Percentiles rank a stretch among this genome's conserved stretches.
These are phyloP conservation scores for Pseudogymnoascus sp. DNA, from an alignment of 2,329 filamentous ascomycete species.

Conservation along the genomic window DNA sequence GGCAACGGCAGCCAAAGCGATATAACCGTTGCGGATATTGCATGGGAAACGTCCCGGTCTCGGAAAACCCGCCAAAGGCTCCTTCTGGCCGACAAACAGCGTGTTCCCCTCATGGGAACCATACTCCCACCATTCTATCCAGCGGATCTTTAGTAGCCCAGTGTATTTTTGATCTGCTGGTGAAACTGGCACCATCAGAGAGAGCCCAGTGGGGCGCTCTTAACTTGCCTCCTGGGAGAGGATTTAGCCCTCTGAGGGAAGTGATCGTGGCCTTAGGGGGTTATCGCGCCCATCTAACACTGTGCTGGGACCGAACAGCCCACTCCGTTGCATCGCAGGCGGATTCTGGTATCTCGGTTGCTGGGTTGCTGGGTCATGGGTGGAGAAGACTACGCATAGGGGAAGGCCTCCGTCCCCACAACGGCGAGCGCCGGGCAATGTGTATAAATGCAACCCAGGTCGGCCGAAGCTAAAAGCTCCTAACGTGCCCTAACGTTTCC, in stretches of 20 bases:
- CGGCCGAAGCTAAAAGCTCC: background rate
- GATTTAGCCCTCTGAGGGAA: background rate
- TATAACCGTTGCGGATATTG: background rate
- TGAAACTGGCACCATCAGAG: background rate
- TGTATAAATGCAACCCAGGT: background rate
- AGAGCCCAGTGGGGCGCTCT: background rate
- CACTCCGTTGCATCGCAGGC: background rate
- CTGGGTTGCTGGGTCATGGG: background rate
- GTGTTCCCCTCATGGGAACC: background rate
- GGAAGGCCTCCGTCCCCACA: background rate
- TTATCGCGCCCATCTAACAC: background rate
- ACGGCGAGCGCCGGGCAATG: background rate
- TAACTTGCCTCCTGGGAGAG: background rate
- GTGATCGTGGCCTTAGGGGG: background rate
- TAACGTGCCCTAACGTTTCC: background rate
- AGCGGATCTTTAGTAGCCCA: background rate
- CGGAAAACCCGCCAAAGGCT: background rate
- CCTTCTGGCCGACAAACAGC: background rate
- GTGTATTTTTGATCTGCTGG: background rate
- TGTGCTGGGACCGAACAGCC: background rate
- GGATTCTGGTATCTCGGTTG: background rate
- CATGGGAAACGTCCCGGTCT: background rate
- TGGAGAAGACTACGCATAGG: background rate
- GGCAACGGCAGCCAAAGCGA: background rate
- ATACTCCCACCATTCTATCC: background rate